Base-by-base conservation (phyloP, 208 protist genomes). In the Crithidia bombi region DNA sequence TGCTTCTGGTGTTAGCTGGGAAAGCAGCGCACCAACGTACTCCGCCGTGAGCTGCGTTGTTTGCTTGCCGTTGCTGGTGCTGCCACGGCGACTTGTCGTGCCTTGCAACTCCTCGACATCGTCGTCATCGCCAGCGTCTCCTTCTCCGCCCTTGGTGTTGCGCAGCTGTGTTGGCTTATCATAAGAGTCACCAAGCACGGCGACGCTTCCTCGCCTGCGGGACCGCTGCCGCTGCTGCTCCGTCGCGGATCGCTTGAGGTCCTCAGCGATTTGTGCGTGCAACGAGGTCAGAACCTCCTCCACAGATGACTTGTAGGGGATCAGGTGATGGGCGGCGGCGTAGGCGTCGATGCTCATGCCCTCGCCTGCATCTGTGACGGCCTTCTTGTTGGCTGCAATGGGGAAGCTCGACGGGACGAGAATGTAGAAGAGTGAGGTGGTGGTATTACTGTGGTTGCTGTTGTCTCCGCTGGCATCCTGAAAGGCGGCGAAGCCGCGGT, bases 1-100 rank as follows among this genome's bases (percentile, higher is more conserved):
- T 0, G 82, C 82, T 46, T 88, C 82, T 1, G 82, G 82, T 3
- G 79, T 83, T 12, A 88, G 63, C 43, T 79, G 65, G 26, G 72
- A 80, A 21, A 88, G 66, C 17, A 88, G 54, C 26, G 76, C 55
- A 3, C 82, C 69, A 5, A 88, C 61, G 39, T 75, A 57, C 49
- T 84, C 75, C 0, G 73, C 63, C 21, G 82, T 82, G 19, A 88
- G 61, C 39, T 46, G 52, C 19, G 26, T 41, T 0, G 64, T 39
- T 14, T 30, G 38, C 30, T 36, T 50, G n/a, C 33, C 30, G 6
- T 58, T 58, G 3, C 33, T 33, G 19, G 5, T 47, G 25, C 39
- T 28, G 54, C 33, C 43, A 19, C 44, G 59, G 6, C 23, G 59
- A n/a, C 44, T 65, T 5, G 43, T 21, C 30, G 43, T 30, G 21